These are phyloP conservation scores for Pharus latifolius DNA, from an alignment of 176 grass and related monocot genomes.

Conservation along the genomic window DNA sequence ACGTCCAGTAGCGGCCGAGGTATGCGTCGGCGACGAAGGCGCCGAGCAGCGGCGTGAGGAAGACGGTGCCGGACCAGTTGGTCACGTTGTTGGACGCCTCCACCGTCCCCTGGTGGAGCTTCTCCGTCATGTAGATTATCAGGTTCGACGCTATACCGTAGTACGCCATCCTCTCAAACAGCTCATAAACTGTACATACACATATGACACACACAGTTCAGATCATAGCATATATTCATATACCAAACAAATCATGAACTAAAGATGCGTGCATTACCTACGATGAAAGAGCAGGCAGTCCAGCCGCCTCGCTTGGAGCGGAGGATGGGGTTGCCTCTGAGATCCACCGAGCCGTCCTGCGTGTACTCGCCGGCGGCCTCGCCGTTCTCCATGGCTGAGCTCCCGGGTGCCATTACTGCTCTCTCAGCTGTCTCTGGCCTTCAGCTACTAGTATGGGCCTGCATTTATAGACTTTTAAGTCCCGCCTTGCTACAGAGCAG, in stretches of 20 bases:
- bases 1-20: constrained; percentile 45
- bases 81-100: constrained; percentile 42
- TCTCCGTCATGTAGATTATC: constrained; percentile 24
- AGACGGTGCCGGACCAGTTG: constrained; percentile 30
- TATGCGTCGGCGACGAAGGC: constrained; percentile 33
- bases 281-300: constrained; percentile 39
- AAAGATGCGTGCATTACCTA: too few relatives aligned
- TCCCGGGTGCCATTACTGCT: constrained; percentile 7
- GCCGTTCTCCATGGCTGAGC: background rate
- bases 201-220: background rate
- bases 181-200: constrained; percentile 28
- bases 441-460: background rate
- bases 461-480: constrained; percentile 17
- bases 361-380: constrained; percentile 10
- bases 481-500: too few relatives aligned
- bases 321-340: constrained; percentile 36
- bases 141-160: constrained; percentile 38
- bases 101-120: constrained; percentile 40
- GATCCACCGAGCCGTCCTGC: constrained; percentile 38
- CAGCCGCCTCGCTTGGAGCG: constrained; percentile 32
- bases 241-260: too few relatives aligned
- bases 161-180: constrained; percentile 44
- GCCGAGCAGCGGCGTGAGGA: constrained; percentile 22
- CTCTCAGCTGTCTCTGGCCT: background rate
- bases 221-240: too few relatives aligned